Conservation (phyloP, 495 filamentous ascomycete species). For the Penicillium macrosclerotiorum region DNA sequence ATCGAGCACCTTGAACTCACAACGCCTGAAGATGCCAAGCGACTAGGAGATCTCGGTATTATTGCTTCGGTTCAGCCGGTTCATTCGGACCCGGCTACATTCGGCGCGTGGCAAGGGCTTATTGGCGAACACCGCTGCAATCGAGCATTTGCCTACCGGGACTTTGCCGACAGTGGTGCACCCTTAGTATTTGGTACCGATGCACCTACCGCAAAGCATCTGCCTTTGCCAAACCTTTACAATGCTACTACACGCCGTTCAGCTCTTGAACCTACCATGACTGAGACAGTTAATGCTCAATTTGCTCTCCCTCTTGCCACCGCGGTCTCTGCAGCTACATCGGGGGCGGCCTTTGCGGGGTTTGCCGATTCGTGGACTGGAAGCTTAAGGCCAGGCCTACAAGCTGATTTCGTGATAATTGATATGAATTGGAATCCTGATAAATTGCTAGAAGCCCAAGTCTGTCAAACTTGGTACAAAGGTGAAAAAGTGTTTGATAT, state of each 20-base stretch:
- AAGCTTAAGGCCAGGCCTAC: no score
- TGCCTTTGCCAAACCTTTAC: constrained; percentile 56
- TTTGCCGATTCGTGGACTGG: constrained; percentile 58
- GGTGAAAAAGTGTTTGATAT: background rate
- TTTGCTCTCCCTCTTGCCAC: background rate
- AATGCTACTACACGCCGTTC: constrained; percentile 57
- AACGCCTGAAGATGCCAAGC: constrained; percentile 47
- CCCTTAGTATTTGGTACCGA: constrained; percentile 59
- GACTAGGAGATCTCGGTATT: constrained; percentile 55
- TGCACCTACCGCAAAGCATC: constrained; percentile 55
- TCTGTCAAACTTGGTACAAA: no score
- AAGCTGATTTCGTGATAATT: no score
- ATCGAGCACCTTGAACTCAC: constrained; percentile 63
- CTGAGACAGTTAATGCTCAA: constrained; percentile 37
- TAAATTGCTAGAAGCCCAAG: no score
- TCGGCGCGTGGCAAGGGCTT: constrained; percentile 57
- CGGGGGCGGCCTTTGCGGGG: constrained; percentile 55
- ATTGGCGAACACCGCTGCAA: constrained; percentile 52
- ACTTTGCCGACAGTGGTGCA: constrained; percentile 56
- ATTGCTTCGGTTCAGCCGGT: constrained; percentile 63
- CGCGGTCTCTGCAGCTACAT: constrained; percentile 52
- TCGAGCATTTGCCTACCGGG: constrained; percentile 60
- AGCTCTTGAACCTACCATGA: constrained; percentile 45
- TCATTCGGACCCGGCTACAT: constrained; percentile 59
- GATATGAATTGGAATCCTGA: no score